phyloP scores from a whole-genome alignment of 2,329 filamentous ascomycete genomes.

The Exophiala alcalophila region DNA sequence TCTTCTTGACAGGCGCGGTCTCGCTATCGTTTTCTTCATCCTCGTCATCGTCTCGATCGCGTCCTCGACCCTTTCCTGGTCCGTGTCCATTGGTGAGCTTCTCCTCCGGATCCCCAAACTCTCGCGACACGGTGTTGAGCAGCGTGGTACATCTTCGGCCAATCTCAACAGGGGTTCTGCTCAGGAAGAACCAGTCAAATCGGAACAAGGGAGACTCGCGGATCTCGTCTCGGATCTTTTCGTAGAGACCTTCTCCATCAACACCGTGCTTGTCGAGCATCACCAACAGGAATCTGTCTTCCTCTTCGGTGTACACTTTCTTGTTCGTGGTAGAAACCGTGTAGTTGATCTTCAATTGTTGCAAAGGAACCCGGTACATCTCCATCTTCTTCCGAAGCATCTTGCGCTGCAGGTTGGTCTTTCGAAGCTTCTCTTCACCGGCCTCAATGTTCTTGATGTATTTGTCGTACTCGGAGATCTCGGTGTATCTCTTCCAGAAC shows the following conservation, averaged over 20 bases:
- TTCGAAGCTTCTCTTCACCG: constrained; percentile 83
- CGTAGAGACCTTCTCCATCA: constrained; percentile 85
- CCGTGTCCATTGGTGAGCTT: constrained; percentile 56
- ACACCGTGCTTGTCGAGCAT: constrained; percentile 90
- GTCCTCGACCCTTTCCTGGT: constrained; percentile 63
- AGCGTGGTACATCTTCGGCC: constrained; percentile 89
- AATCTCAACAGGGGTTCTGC: constrained; percentile 87
- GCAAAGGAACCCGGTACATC: constrained; percentile 93
- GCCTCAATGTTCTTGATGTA: constrained; percentile 86
- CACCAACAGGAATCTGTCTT: constrained; percentile 91
- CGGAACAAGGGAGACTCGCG: constrained; percentile 91
- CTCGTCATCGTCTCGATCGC: constrained; percentile 67
- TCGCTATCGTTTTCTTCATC: constrained; percentile 81
- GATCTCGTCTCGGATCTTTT: constrained; percentile 95
- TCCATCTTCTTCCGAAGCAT: constrained; percentile 93
- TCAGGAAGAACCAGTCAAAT: constrained; percentile 99
- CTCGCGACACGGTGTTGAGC: constrained; percentile 88
- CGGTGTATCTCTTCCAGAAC: constrained; percentile 93
- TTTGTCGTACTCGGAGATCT: constrained; percentile 85
- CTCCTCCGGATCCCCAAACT: constrained; percentile 71
- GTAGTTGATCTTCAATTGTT: constrained; percentile 98
- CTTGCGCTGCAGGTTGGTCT: constrained; percentile 88
- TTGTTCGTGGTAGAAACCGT: constrained; percentile 99
- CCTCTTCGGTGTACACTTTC: constrained; percentile 98
- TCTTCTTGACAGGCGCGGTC: constrained; percentile 87